Base-by-base conservation (phyloP, 306 rosid genomes). In the Boehmeria nivea region DNA sequence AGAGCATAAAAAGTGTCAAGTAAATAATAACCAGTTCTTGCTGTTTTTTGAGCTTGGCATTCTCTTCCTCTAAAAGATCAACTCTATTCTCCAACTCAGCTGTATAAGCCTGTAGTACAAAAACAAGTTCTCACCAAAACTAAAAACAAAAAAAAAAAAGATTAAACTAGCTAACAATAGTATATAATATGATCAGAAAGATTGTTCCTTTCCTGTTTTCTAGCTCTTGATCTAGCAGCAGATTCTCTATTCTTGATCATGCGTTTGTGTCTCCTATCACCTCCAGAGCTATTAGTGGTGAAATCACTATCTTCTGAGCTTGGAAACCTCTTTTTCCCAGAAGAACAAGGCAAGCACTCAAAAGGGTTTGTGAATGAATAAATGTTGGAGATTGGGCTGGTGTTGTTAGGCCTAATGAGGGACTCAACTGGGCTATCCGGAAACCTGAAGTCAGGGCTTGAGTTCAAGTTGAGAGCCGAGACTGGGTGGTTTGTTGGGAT, bases 181-280 rank as follows among this genome's bases (percentile, higher is more conserved):
- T 31, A 31, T 31, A 31, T 31, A 31, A 4, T 1, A 0, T 39
- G 21, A 50, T 31, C 1, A 38, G 10, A 1, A 31, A 31, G 36
- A 31, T 31, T 4, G 36, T 31, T 31, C 7, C n/a, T 46, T 76
- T 59, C 99, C 99, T 87, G 99, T 40, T 83, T 91, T 66, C 99
- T 62, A 18, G 99, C 96, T 14, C 99, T 63, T 12, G 99, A 91
- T 39, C 99, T 81, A 8, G 99, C 89, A 20, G 99, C 99, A 4
- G 99, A 87, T 52, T 91, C 96, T 2, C 99, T 72, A 49, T 91
- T 91, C 80, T 87, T 91, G 54, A 91, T 85, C 96, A 87, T 82
- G 3, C 99, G 81, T 61, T 84, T 91, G 14, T 81, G 80, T 16
- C 87, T 64, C 14, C 85, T 42, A 37, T 64, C 73, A 1, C 80